Conservation (phyloP, 1,284 basidiomycete species). For the Cystobasidium pallidum region DNA sequence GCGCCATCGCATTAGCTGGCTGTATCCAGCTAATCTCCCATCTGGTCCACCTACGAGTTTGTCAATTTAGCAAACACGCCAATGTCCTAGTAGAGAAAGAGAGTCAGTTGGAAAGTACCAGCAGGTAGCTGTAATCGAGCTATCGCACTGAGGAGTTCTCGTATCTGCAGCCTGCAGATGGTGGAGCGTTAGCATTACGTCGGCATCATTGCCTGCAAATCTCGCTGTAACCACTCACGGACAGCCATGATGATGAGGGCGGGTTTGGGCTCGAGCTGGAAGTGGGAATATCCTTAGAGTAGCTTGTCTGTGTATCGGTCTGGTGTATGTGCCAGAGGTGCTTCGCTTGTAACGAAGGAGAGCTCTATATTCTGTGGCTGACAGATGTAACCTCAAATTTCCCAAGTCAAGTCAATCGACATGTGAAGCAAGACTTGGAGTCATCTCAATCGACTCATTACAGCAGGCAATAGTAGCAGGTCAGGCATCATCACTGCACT, state of each 20-base stretch:
- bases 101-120: neutral
- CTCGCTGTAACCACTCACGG: constrained; percentile 56
- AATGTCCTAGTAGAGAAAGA: constrained; percentile 46
- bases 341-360: neutral
- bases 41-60: constrained; percentile 69
- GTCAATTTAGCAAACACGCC: constrained; percentile 73
- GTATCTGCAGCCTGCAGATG: constrained; percentile 66
- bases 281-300: neutral
- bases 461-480: neutral
- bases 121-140: neutral
- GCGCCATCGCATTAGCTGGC: too few relatives aligned
- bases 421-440: neutral
- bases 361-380: neutral
- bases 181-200: constrained; percentile 30
- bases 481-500: neutral
- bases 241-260: constrained; percentile 58
- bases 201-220: constrained; percentile 29
- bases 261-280: neutral
- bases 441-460: constrained; percentile 13
- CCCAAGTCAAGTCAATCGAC: constrained; percentile 3
- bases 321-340: neutral
- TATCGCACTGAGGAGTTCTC: constrained; percentile 85
- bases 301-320: neutral
- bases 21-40: too few relatives aligned
- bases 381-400: constrained; percentile 15